Base-by-base conservation (phyloP, 371 early-diverging fungal species). In the Lichtheimia ornata region DNA sequence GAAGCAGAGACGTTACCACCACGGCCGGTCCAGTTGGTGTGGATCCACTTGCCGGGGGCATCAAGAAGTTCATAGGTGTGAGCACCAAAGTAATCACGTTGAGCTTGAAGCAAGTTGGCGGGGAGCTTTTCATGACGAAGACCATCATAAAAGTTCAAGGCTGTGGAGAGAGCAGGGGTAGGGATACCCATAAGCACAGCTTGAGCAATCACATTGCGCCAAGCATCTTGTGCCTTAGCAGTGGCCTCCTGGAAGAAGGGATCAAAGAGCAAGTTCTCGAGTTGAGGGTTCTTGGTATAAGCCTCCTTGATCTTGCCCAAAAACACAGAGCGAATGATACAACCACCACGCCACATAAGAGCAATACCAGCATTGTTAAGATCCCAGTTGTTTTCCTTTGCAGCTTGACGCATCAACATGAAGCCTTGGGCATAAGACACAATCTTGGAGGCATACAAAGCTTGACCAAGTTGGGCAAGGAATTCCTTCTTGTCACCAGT, bases 341-440 rank as follows among this genome's bases (percentile, higher is more conserved):
- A 99, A 41, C 99, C 99, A 66, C 98, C 98, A 65, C 94, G 91
- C 99, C 99, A 99, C 94, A 99, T 97, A 53, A 94, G 81, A 45
- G 98, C 96, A 75, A 99, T 97, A 57, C 92, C 94, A 45, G 92
- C 92, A 73, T 96, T 88, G 89, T 96, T 96, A 67, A 99, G 84
- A 81, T 96, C 83, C 99, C 99, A 99, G 65, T 82, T 84, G 79
- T 93, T 85, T 64, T 89, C 89, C 75, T 90, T 87, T 75, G 94
- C 94, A 60, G 96, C 96, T 79, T 95, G 95, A 64, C 95, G 93
- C 84, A 99, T 88, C 73, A 98, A 84, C 94, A 97, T 97, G 84
- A 99, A 98, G 52, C 99, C 99, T 85, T 99, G 99, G 53, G 97
- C 95, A 72, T 98, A 99, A 40, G 98, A 97, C 62, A 98, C 92